Conservation (phyloP, 2,329 filamentous ascomycete genomes). For the Colletotrichum sp. region DNA sequence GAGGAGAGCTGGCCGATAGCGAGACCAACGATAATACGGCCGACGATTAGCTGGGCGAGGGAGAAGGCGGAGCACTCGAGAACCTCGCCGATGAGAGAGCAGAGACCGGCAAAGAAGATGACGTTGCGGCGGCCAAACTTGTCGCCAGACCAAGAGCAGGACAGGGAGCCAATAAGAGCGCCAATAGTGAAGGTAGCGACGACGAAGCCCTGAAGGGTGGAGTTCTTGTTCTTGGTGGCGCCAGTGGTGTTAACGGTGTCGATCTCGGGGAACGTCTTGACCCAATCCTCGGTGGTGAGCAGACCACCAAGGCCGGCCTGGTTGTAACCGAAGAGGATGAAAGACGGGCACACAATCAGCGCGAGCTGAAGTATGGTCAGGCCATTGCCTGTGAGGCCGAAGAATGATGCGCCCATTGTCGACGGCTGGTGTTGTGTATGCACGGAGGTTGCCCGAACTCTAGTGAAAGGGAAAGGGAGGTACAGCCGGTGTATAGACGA, state of each 20-base stretch:
- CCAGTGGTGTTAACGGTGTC: conserved; percentile 39
- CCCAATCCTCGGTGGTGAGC: conserved; percentile 36
- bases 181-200: conserved; percentile 42
- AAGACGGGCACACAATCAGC: conserved; percentile 47
- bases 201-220: conserved; percentile 41
- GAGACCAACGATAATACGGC: conserved; percentile 45
- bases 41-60: conserved; percentile 46
- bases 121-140: conserved; percentile 37
- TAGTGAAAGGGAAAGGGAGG: neutral
- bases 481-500: neutral
- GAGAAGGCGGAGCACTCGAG: conserved; percentile 39
- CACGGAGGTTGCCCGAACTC: conserved; percentile 3
- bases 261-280: conserved; percentile 41
- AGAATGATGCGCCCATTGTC: conserved; percentile 17
- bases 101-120: conserved; percentile 33
- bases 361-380: conserved; percentile 42
- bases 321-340: conserved; percentile 48
- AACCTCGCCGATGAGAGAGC: conserved; percentile 38
- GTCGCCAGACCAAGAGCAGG: conserved; percentile 39
- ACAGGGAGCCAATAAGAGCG: conserved; percentile 38
- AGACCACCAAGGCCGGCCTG: conserved; percentile 43
- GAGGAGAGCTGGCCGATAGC: conserved; percentile 42
- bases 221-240: conserved; percentile 32
- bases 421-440: neutral
- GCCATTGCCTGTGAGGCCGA: conserved; percentile 40